Base-by-base conservation (phyloP, 208 protist genomes). In the Acanthamoeba castellanii region DNA sequence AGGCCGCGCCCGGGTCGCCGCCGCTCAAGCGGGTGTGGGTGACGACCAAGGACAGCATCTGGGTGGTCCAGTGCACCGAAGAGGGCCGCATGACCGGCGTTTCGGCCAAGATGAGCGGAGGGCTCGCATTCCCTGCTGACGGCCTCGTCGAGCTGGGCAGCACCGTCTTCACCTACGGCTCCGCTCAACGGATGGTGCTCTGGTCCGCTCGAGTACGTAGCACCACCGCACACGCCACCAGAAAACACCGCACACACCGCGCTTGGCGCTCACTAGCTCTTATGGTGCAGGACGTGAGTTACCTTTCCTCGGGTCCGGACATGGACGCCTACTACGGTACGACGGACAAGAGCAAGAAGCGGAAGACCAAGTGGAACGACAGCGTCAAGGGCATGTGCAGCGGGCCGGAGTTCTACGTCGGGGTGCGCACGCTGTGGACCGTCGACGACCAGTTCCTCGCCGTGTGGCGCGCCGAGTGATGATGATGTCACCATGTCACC, bases 331-430 rank as follows among this genome's bases (percentile, higher is more conserved):
- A 87, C 32, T 32, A 87, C 78, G 78, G 78, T 3, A 30, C 78
- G 1, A 64, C 47, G 5, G 78, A 87, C 78, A 87, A 87, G 78
- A 87, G 50, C 78, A 87, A 87, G 78, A 87, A 70, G 64, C 64
- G 50, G 22, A 87, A 87, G 78, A 87, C 78, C n/a, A 87, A 87
- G 78, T 87, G 78, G 78, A 61, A 87, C 78, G 78, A 87, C 78
- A 87, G 78, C 50, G 32, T 87, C 78, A 87, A 87, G 78, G 78
- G 78, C 50, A 61, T 87, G 78, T 87, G 78, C 50, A 7, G 16
- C 47, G 78, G 78, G 22, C 50, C 78, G 1, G 78, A 87, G 50
- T 87, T 87, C 50, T 87, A 55, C 27, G 78, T 87, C n/a, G 78
- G 78, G 8, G 78, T 87, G 78, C 78, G n/a, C 78, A 87, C 78